Evolutionary conservation across 1,139 yeast species (phyloP), one percentile per base, ranked within the genome.

Genomic region (Sugiyamaella castrensis): DNA sequence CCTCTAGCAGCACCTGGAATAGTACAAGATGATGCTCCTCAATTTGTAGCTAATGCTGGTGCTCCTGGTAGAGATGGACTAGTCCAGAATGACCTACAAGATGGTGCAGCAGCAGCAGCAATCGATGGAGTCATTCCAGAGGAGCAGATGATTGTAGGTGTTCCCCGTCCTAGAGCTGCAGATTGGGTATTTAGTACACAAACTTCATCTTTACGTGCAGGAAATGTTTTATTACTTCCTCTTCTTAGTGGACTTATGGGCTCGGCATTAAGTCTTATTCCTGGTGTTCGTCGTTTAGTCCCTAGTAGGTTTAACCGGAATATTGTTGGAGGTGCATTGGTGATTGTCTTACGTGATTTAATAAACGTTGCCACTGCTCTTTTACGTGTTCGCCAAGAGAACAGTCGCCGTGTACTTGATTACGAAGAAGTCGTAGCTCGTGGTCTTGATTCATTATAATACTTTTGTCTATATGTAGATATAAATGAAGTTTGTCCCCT

Each of bases 291-390:
- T 49, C 54, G 53, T 43, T 47, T 47, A 47, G 55, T 55, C 49
- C 61, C 57, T 28, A 59, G 57, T 13, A 53, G 61, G 54, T 65
- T 77, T 55, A 60, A 75, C n/a, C 64, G 77, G 32, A 79, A 77
- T 54, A 48, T 77, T 26, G 36, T 73, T 1, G 81, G 79, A 0
- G 72, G 79, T 53, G 55, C 66, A 8, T 49, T 62, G 1, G 74
- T 72, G 1, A 74, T 71, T 0, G 36, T 76, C 2, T 36, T 64
- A 6, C 73, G 76, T 46, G 82, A 78, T 53, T 43, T 68, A 26
- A 52, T 66, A 39, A 70, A 62, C 40, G 52, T 62, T 8, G 35
- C 56, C 2, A 59, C 63, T 1, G 64, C 67, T 7, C 54, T 55
- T 34, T 42, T 60, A 35, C 50, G 67, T 32, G 57, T 62, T 19